A percentile compares a stretch with the other conserved stretches of the same genome.
Conservation (phyloP, 495 filamentous ascomycete genomes). For the Elasticomyces elasticus region DNA sequence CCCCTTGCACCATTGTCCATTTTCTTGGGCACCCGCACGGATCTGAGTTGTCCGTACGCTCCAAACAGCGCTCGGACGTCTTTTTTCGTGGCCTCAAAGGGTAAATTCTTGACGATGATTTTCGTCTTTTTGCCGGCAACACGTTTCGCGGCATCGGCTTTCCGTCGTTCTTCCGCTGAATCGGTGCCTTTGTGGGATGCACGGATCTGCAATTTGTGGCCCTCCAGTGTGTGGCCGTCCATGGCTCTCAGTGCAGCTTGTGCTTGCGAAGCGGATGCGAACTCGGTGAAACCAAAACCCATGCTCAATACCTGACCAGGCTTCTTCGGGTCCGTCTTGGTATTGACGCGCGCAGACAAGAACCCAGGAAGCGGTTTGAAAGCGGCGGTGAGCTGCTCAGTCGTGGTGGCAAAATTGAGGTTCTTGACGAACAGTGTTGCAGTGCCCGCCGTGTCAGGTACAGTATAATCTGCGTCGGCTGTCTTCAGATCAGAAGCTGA, state of each 20-base stretch:
- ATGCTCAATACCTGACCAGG: constrained; percentile 78
- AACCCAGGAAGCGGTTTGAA: constrained; percentile 76
- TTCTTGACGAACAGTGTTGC: constrained; percentile 86
- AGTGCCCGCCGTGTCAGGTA: constrained; percentile 46
- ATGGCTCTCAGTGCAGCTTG: constrained; percentile 69
- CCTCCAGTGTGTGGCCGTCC: constrained; percentile 76
- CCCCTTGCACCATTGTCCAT: constrained; percentile 79
- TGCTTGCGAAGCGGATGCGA: constrained; percentile 64
- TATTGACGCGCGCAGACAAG: constrained; percentile 24
- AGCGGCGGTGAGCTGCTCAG: constrained; percentile 54
- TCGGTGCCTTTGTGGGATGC: constrained; percentile 76
- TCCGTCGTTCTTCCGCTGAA: constrained; percentile 73
- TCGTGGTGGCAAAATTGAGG: constrained; percentile 83
- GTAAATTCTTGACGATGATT: constrained; percentile 96
- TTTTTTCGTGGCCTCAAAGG: constrained; percentile 89
- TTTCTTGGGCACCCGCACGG: constrained; percentile 88
- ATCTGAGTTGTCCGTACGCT: constrained; percentile 81
- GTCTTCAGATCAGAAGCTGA: constrained; percentile 42
- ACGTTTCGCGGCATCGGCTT: constrained; percentile 72
- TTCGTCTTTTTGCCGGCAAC: constrained; percentile 65
- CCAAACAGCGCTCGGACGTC: constrained; percentile 78
- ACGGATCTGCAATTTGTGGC: constrained; percentile 73
- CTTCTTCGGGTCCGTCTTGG: constrained; percentile 35
- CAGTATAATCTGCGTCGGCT: constrained; percentile 47
- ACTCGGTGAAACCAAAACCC: constrained; percentile 94